phyloP scores from a whole-genome alignment of 257 asterid genomes.

The Verbena officinalis region DNA sequence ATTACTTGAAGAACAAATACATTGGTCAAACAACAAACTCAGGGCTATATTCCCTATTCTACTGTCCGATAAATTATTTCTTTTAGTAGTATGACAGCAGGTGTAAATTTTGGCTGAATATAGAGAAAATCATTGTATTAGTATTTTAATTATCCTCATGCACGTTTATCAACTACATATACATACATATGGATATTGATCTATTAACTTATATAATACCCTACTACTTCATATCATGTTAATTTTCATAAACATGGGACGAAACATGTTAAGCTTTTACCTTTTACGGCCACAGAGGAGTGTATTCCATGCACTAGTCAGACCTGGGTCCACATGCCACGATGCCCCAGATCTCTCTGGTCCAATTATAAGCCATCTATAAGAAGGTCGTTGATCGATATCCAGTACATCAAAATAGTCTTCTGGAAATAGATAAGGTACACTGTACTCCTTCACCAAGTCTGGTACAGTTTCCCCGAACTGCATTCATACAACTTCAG shows the following conservation, averaged over 20 bases:
- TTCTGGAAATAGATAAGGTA: constrained; percentile 86
- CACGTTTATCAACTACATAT: too few species aligned
- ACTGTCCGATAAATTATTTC: too few species aligned
- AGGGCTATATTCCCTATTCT: neutral
- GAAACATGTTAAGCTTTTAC: constrained; percentile 39
- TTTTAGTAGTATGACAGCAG: too few species aligned
- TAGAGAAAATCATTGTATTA: too few species aligned
- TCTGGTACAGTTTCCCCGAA: constrained; percentile 88
- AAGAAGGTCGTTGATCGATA: constrained; percentile 84
- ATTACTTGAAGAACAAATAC: neutral
- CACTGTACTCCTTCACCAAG: constrained; percentile 73
- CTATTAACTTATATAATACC: neutral
- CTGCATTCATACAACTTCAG: constrained; percentile 44
- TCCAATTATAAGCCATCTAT: constrained; percentile 92
- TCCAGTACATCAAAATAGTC: constrained; percentile 90
- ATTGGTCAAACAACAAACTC: neutral
- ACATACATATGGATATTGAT: neutral
- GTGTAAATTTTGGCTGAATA: too few species aligned
- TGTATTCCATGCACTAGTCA: constrained; percentile 81
- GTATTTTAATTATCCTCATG: too few species aligned
- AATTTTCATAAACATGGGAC: constrained; percentile 15
- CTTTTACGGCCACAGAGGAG: constrained; percentile 97
- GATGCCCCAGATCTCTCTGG: constrained; percentile 99
- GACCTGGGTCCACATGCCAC: constrained; percentile 99
- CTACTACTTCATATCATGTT: neutral